Evolutionary conservation across 2,329 filamentous ascomycete genomes (phyloP).

Genomic region (Penicillium sp.): DNA sequence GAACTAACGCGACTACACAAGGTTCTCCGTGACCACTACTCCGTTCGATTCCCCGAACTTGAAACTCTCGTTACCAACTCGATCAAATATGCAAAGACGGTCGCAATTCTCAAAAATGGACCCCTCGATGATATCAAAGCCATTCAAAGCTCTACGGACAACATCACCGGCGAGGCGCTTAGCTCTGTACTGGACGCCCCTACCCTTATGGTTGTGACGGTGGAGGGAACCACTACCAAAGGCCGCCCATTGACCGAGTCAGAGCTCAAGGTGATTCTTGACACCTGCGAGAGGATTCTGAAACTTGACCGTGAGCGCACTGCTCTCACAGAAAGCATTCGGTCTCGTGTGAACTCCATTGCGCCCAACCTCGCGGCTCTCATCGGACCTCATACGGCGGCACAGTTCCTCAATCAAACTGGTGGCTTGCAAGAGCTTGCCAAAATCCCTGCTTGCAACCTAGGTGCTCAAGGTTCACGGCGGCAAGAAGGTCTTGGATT

Average conservation of each 20-base stretch:
- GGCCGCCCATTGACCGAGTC: slow-evolving; percentile 69
- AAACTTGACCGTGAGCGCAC: slow-evolving; percentile 80
- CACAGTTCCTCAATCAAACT: slow-evolving; percentile 90
- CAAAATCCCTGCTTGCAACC: slow-evolving; percentile 88
- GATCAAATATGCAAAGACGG: slow-evolving; percentile 90
- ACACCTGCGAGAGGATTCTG: slow-evolving; percentile 83
- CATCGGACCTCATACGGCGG: slow-evolving; percentile 86
- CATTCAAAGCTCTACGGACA: slow-evolving; percentile 69
- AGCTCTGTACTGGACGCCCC: slow-evolving; percentile 80
- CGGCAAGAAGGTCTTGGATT: slow-evolving; percentile 74
- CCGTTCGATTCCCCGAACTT: slow-evolving; percentile 83
- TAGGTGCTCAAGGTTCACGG: slow-evolving; percentile 84
- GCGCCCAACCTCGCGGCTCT: slow-evolving; percentile 88
- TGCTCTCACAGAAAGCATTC: slow-evolving; percentile 84
- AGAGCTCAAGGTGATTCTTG: slow-evolving; percentile 67
- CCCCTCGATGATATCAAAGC: slow-evolving; percentile 83
- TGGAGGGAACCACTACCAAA: slow-evolving; percentile 86
- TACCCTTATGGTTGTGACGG: slow-evolving; percentile 88
- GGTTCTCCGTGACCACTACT: slow-evolving; percentile 93
- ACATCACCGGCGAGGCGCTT: slow-evolving; percentile 68
- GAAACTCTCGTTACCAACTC: slow-evolving; percentile 86
- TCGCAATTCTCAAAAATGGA: slow-evolving; percentile 86
- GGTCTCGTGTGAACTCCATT: slow-evolving; percentile 94
- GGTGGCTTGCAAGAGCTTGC: slow-evolving; percentile 83
- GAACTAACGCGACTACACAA: slow-evolving; percentile 94